Evolutionary conservation across 2,329 filamentous ascomycete genomes (phyloP).

Genomic region (Alternaria ethzedia): DNA sequence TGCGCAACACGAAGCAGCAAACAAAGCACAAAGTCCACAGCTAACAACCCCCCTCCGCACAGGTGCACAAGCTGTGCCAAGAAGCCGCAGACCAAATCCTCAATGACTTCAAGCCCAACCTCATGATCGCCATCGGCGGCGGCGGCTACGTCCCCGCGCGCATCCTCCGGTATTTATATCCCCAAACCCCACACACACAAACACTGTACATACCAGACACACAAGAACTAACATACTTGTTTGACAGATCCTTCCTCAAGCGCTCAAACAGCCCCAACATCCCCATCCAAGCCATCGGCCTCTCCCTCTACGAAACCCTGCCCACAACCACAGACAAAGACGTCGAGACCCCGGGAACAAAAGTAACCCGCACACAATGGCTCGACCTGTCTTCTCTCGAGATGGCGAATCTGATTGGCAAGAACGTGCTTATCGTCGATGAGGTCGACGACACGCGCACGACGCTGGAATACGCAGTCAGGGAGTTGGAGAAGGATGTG

Average conservation of each 20-base stretch:
- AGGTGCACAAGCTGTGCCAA: slow-evolving; percentile 99
- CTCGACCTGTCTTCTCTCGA: slow-evolving; percentile 85
- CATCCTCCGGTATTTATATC: slow-evolving; percentile 73
- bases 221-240: neutral
- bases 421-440: slow-evolving; percentile 90
- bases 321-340: slow-evolving; percentile 62
- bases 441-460: slow-evolving; percentile 96
- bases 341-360: slow-evolving; percentile 83
- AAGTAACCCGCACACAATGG: slow-evolving; percentile 98
- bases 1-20: neutral
- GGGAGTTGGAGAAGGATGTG: slow-evolving; percentile 94
- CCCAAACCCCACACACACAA: neutral
- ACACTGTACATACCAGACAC: neutral
- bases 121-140: slow-evolving; percentile 98
- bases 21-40: neutral
- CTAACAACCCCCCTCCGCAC: slow-evolving; percentile 19
- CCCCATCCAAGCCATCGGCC: slow-evolving; percentile 97
- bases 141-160: slow-evolving; percentile 96
- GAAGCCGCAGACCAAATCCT: slow-evolving; percentile 82
- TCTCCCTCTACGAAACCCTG: slow-evolving; percentile 94
- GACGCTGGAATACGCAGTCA: slow-evolving; percentile 91
- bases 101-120: slow-evolving; percentile 84
- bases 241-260: slow-evolving; percentile 84
- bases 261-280: slow-evolving; percentile 87
- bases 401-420: slow-evolving; percentile 88